phyloP scores from a whole-genome alignment of 176 grass and related monocot genomes.

The Chrysopogon serrulatus region DNA sequence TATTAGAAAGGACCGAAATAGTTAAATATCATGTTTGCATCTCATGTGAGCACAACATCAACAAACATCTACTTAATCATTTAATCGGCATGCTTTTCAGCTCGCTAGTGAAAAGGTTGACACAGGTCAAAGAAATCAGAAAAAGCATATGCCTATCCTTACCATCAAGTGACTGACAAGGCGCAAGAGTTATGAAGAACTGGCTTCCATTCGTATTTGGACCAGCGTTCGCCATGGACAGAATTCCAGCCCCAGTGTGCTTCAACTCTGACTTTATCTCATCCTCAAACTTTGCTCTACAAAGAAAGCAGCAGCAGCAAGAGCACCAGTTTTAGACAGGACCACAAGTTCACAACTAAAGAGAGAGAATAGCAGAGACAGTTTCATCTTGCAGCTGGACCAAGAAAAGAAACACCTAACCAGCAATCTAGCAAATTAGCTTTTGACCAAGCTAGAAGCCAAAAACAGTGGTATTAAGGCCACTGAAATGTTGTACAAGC shows the following conservation, averaged over 20 bases:
- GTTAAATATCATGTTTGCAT: neutral
- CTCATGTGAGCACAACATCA: neutral
- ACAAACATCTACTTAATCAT: neutral
- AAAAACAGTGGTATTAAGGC: neutral
- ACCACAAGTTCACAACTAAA: neutral
- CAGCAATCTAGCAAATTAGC: neutral
- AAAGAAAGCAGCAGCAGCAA: neutral
- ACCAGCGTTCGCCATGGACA: constrained; percentile 96
- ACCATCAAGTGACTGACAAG: constrained; percentile 97
- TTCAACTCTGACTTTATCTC: constrained; percentile 84
- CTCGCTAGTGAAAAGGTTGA: neutral
- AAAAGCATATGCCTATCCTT: constrained; percentile 15
- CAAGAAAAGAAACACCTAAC: neutral
- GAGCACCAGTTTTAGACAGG: neutral
- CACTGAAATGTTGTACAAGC: neutral
- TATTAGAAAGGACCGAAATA: neutral
- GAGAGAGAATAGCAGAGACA: neutral
- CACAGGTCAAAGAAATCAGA: neutral
- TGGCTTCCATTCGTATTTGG: constrained; percentile 96
- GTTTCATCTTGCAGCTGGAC: neutral
- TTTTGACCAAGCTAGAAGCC: neutral
- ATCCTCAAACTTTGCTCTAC: constrained; percentile 87
- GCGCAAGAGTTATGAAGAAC: constrained; percentile 93
- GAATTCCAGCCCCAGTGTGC: constrained; percentile 90
- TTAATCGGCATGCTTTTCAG: neutral